Conservation (phyloP, 352 stramenopile genomes). For the Phytophthora pisi region DNA sequence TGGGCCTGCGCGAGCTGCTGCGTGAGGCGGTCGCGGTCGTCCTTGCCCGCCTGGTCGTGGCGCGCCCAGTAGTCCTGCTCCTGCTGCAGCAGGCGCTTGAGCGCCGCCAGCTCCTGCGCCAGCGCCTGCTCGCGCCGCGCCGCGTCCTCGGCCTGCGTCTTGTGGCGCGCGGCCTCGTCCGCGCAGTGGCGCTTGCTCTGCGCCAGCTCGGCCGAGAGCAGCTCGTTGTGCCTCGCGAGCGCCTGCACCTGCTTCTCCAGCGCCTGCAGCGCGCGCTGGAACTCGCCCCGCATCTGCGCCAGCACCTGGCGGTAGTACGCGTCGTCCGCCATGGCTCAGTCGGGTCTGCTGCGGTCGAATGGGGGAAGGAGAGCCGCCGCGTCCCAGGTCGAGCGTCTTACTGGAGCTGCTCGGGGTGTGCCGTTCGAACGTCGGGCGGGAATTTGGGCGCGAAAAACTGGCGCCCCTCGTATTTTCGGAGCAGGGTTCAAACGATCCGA, state of each 20-base stretch:
- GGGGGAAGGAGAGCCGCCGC: conserved; percentile 3
- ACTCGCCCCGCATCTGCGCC: conserved; percentile 70
- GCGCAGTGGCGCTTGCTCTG: conserved; percentile 19
- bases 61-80: conserved; percentile 56
- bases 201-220: conserved; percentile 38
- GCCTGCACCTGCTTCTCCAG: conserved; percentile 62
- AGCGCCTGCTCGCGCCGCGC: conserved; percentile 35
- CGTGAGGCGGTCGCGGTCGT: conserved; percentile 41
- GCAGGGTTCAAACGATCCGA: background rate
- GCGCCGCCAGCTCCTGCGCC: conserved; percentile 35
- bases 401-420: background rate
- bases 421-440: background rate
- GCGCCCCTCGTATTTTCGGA: conserved; percentile 1
- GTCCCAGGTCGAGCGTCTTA: conserved; percentile 23
- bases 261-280: conserved; percentile 49
- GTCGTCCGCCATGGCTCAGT: conserved; percentile 24
- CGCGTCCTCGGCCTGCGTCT: conserved; percentile 32
- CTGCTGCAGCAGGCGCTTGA: conserved; percentile 52
- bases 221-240: conserved; percentile 58
- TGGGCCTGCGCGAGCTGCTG: conserved; percentile 41
- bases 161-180: background rate
- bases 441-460: conserved; percentile 25
- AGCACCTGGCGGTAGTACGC: conserved; percentile 59
- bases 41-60: conserved; percentile 25
- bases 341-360: background rate